phyloP scores from a whole-genome alignment of 768 basidiomycete species.

The Rubroboletus pulcherrimus region DNA sequence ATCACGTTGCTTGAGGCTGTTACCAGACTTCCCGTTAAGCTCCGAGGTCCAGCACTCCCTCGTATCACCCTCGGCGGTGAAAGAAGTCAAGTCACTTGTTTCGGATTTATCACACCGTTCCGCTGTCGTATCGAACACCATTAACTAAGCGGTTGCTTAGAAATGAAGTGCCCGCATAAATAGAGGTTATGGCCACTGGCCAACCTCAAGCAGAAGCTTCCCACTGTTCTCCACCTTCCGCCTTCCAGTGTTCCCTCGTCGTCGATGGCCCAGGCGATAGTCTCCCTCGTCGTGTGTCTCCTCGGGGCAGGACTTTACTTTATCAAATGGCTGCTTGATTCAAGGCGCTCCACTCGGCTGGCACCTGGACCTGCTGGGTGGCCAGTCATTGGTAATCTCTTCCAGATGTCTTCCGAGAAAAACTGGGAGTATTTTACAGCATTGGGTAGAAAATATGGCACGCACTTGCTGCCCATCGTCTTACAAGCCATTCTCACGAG shows the following conservation, averaged over 20 bases:
- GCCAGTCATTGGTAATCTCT: constrained; percentile 50
- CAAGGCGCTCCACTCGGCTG: neutral
- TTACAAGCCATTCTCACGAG: neutral
- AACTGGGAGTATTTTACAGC: constrained; percentile 51
- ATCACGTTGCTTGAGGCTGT: neutral
- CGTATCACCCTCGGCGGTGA: too few relatives aligned
- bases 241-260: neutral
- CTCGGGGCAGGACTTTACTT: constrained; percentile 18
- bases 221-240: neutral
- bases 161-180: neutral
- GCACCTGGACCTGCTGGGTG: constrained; percentile 23
- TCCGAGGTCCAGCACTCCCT: too few relatives aligned
- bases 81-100: too few relatives aligned
- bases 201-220: too few relatives aligned
- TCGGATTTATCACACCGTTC: neutral
- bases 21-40: too few relatives aligned
- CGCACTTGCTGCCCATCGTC: constrained; percentile 1
- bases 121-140: neutral
- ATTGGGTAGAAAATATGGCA: constrained; percentile 53
- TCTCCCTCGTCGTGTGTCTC: constrained; percentile 4
- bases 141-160: neutral
- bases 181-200: neutral
- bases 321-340: neutral
- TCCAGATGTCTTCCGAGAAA: constrained; percentile 48
- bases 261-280: neutral